phyloP scores from a whole-genome alignment of 805 yeast species.

The Saccharomyces cerevisiae region DNA sequence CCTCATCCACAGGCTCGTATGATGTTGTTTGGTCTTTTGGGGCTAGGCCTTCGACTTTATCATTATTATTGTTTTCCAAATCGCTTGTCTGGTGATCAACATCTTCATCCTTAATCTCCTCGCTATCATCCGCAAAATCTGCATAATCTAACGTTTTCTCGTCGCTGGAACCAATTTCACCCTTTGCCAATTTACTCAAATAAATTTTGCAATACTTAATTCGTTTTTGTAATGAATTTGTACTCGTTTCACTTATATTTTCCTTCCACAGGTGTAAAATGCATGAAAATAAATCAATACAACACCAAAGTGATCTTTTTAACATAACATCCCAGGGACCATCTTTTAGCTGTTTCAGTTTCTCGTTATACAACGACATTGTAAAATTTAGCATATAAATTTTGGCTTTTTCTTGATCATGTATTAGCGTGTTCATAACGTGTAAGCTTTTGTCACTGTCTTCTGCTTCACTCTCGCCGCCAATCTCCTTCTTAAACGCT shows the following conservation, averaged over 20 bases:
- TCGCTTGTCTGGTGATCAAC: neutral
- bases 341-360: conserved; percentile 41
- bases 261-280: conserved; percentile 20
- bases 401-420: conserved; percentile 51
- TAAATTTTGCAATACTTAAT: conserved; percentile 25
- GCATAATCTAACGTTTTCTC: conserved; percentile 1
- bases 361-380: conserved; percentile 45
- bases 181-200: conserved; percentile 20
- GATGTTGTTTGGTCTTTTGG: conserved; percentile 1
- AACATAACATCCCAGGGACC: conserved; percentile 32
- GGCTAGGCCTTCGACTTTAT: neutral
- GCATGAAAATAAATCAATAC: conserved; percentile 21
- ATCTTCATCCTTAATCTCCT: neutral
- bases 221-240: conserved; percentile 13
- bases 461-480: conserved; percentile 9
- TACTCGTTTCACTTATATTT: conserved; percentile 3
- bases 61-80: neutral
- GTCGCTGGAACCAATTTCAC: conserved; percentile 10
- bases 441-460: conserved; percentile 25
- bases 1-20: neutral
- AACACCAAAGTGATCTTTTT: conserved; percentile 28
- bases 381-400: conserved; percentile 52
- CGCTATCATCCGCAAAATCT: conserved; percentile 1
- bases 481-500: conserved; percentile 34
- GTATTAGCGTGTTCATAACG: conserved; percentile 36